These are phyloP conservation scores for Exophiala aquamarina DNA, from an alignment of 2,329 filamentous ascomycete genomes.

Conservation along the genomic window DNA sequence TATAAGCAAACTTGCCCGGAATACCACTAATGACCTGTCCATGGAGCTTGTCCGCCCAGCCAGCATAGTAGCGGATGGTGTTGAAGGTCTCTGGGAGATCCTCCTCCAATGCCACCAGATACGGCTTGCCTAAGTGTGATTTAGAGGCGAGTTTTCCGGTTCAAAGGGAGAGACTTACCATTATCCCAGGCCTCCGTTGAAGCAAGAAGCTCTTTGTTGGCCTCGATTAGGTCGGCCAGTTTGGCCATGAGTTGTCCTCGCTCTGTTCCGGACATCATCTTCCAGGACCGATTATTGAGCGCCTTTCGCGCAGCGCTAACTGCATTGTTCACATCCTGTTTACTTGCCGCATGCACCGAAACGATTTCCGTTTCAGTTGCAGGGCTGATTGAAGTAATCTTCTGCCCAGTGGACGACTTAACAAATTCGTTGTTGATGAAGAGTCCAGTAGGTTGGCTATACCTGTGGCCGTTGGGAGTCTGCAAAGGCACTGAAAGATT, in stretches of 20 bases:
- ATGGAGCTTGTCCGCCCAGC: constrained; percentile 88
- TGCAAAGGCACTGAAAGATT: no score
- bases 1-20: constrained; percentile 71
- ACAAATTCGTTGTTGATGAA: constrained; percentile 48
- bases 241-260: constrained; percentile 17
- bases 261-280: constrained; percentile 13
- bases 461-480: background rate
- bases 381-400: constrained; percentile 37
- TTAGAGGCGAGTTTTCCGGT: constrained; percentile 22
- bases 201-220: constrained; percentile 27
- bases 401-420: constrained; percentile 34
- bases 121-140: constrained; percentile 32
- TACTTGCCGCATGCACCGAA: constrained; percentile 32
- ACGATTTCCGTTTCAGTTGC: constrained; percentile 31
- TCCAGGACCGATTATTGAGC: constrained; percentile 15
- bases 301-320: constrained; percentile 36
- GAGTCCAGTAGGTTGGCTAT: constrained; percentile 24
- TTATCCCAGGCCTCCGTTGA: constrained; percentile 27
- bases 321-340: constrained; percentile 37
- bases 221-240: constrained; percentile 25
- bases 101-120: constrained; percentile 47
- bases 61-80: constrained; percentile 80
- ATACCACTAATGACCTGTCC: constrained; percentile 80
- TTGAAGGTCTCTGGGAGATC: constrained; percentile 70
- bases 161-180: background rate